phyloP scores from a whole-genome alignment of 2,329 filamentous ascomycete species.

The Biscogniauxia marginata region DNA sequence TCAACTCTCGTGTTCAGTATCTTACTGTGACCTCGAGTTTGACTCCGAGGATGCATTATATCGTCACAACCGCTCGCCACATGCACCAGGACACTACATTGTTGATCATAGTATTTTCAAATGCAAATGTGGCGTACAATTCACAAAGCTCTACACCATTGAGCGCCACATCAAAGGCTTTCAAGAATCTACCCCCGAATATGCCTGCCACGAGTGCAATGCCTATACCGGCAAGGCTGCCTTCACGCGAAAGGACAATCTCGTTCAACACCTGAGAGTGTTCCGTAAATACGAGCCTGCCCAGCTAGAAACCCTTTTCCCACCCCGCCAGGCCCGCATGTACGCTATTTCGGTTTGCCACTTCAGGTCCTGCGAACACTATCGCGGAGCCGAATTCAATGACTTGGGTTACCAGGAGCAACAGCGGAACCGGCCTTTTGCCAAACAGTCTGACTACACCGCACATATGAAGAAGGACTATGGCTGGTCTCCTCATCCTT shows the following conservation, averaged over 20 bases:
- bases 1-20: not conserved
- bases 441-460: conserved; percentile 12
- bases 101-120: conserved; percentile 1
- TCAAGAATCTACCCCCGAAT: not conserved
- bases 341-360: conserved; percentile 3
- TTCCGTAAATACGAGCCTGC: conserved; percentile 1
- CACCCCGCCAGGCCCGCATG: not conserved
- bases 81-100: not conserved
- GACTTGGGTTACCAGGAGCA: not conserved
- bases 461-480: conserved; percentile 14
- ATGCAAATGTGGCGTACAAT: conserved; percentile 7
- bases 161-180: conserved; percentile 6
- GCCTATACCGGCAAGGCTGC: conserved; percentile 5
- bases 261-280: conserved; percentile 8
- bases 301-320: conserved; percentile 1
- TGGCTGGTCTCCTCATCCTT: conserved; percentile 14
- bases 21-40: not conserved
- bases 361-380: conserved; percentile 8
- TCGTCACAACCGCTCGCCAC: not conserved
- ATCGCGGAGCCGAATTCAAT: conserved; percentile 2
- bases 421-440: conserved; percentile 7
- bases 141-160: conserved; percentile 1
- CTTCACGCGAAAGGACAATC: conserved; percentile 14
- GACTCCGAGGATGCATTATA: not conserved
- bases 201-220: conserved; percentile 8